Conservation (phyloP, 768 basidiomycete species). For the Gloeopeniophorella convolvens region DNA sequence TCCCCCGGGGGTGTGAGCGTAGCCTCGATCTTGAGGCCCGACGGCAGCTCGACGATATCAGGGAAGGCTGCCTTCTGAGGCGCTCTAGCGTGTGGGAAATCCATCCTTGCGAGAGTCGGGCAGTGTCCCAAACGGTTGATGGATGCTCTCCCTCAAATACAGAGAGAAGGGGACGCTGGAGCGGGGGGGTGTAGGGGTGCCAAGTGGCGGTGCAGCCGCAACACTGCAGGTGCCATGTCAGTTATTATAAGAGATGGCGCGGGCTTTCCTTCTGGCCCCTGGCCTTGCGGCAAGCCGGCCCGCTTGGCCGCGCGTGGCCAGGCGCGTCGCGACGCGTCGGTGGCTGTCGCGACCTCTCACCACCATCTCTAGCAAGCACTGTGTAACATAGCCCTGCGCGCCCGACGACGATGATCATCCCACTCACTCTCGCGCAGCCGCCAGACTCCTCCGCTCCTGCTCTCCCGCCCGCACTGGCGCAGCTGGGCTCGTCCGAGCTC, state of each 20-base stretch:
- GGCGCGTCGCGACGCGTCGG: neutral
- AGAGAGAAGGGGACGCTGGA: too few species aligned
- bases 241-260: neutral
- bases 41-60: conserved; percentile 11
- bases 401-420: conserved; percentile 55
- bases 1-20: conserved; percentile 10
- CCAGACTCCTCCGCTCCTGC: conserved; percentile 29
- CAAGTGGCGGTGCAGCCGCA: too few species aligned
- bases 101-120: too few species aligned
- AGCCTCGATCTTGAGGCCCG: conserved; percentile 16
- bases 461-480: conserved; percentile 61
- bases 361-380: too few species aligned
- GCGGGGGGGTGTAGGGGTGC: too few species aligned
- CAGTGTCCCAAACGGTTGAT: too few species aligned
- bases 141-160: too few species aligned
- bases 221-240: too few species aligned
- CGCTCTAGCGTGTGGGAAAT: too few species aligned
- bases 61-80: too few species aligned
- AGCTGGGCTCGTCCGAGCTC: conserved; percentile 71
- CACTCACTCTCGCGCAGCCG: conserved; percentile 43
- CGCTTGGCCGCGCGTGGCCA: neutral
- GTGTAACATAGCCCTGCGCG: too few species aligned
- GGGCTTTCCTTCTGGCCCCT: neutral
- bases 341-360: too few species aligned
- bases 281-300: neutral